These are phyloP conservation scores for Thalassiosira pacifica DNA, from an alignment of 352 stramenopile genomes.

Conservation along the genomic window DNA sequence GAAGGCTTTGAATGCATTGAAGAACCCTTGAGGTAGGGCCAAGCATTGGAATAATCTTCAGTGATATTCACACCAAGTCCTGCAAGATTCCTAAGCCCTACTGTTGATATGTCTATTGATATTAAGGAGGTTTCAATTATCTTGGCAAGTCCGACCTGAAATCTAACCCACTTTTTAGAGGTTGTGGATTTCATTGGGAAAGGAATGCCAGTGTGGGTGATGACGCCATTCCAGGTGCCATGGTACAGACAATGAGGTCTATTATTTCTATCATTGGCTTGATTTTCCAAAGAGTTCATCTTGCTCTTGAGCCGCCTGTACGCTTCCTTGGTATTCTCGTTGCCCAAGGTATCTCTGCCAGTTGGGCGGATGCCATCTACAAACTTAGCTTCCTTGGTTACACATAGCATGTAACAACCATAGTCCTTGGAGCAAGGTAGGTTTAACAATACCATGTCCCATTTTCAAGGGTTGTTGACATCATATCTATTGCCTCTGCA, in stretches of 20 bases:
- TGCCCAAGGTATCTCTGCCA: neutral
- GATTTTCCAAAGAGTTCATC: slow-evolving; percentile 28
- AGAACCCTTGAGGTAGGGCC: neutral
- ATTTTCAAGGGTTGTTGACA: neutral
- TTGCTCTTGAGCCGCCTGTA: neutral
- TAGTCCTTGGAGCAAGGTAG: slow-evolving; percentile 5
- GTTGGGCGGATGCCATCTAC: neutral
- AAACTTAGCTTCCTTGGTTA: slow-evolving; percentile 7
- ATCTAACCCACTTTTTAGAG: slow-evolving; percentile 27
- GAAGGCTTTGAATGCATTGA: no score
- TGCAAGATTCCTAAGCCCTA: neutral
- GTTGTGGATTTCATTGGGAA: slow-evolving; percentile 29
- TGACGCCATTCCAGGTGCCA: neutral
- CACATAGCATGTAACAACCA: slow-evolving; percentile 3
- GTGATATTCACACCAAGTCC: neutral
- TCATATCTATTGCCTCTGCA: neutral
- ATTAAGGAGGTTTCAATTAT: neutral
- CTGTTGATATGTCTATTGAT: neutral
- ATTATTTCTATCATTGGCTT: slow-evolving; percentile 16
- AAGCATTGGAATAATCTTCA: neutral
- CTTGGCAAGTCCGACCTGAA: neutral
- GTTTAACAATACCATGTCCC: neutral
- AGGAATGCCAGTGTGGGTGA: neutral
- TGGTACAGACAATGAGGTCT: neutral
- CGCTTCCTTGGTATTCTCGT: neutral